Percentiles rank a stretch among this genome's conserved stretches.
phyloP scores from a whole-genome alignment of 2,329 filamentous ascomycete species.

The Nannizziopsis arthrosporioides region DNA sequence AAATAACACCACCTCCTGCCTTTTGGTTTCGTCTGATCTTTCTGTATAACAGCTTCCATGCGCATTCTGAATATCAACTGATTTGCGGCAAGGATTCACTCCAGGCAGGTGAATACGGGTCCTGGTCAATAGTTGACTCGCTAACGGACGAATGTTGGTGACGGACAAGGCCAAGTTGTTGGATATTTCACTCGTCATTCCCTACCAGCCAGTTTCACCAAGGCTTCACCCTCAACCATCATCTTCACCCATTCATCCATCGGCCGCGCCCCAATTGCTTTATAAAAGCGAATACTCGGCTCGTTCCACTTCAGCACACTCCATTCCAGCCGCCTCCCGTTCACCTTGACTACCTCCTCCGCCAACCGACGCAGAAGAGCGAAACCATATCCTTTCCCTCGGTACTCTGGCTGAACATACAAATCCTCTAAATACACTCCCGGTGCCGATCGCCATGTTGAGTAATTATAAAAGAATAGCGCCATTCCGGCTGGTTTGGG shows the following conservation, averaged over 20 bases:
- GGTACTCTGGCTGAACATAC: conserved; percentile 60
- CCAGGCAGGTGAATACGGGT: too few species aligned
- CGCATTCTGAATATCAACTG: too few species aligned
- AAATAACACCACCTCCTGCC: too few species aligned
- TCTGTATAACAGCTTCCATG: too few species aligned
- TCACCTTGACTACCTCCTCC: conserved; percentile 61
- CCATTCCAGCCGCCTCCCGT: conserved; percentile 75
- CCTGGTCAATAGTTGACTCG: too few species aligned
- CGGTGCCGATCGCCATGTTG: conserved; percentile 75
- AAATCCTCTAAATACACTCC: conserved; percentile 92
- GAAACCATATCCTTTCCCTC: conserved; percentile 70
- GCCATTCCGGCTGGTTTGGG: conserved; percentile 59
- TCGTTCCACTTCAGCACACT: conserved; percentile 85
- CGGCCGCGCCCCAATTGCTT: conserved; percentile 34
- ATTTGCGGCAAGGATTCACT: too few species aligned
- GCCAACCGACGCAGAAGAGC: conserved; percentile 63
- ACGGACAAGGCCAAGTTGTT: too few species aligned
- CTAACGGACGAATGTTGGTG: too few species aligned
- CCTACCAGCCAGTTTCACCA: conserved; percentile 30
- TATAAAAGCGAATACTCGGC: conserved; percentile 78
- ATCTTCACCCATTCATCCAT: conserved; percentile 42
- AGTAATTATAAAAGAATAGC: conserved; percentile 91
- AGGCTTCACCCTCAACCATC: conserved; percentile 38
- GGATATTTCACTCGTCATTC: too few species aligned
- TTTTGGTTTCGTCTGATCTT: too few species aligned